Conservation (phyloP, 306 rosid genomes). For the Purshia tridentata region DNA sequence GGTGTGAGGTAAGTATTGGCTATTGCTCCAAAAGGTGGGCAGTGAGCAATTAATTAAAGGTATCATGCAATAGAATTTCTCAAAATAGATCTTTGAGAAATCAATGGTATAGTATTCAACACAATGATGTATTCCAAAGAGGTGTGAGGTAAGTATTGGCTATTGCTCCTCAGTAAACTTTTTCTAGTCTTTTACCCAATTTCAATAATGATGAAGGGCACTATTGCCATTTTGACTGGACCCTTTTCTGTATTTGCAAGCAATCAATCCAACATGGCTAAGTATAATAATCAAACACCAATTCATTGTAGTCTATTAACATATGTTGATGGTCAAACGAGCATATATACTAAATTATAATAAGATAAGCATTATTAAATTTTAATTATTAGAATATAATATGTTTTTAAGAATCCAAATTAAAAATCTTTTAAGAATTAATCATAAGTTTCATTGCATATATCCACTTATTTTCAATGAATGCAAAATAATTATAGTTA, state of each 20-base stretch:
- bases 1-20: background rate
- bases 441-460: background rate
- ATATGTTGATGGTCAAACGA: no score
- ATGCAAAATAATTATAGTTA: constrained; percentile 1
- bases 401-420: background rate
- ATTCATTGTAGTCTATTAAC: background rate
- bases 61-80: no score
- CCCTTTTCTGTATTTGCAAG: constrained; percentile 17
- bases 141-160: background rate
- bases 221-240: background rate
- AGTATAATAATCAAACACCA: constrained; percentile 1
- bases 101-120: no score
- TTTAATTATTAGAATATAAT: background rate
- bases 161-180: background rate
- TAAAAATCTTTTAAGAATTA: background rate
- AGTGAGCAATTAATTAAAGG: no score
- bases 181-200: background rate
- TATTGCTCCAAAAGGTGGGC: background rate
- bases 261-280: constrained; percentile 18
- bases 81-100: no score
- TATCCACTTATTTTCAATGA: constrained; percentile 2
- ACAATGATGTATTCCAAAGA: background rate
- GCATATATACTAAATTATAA: no score
- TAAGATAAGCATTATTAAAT: no score
- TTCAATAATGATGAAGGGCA: background rate